Base-by-base conservation (phyloP, 331 rosid species). In the Rhamnella rubrinervis region DNA sequence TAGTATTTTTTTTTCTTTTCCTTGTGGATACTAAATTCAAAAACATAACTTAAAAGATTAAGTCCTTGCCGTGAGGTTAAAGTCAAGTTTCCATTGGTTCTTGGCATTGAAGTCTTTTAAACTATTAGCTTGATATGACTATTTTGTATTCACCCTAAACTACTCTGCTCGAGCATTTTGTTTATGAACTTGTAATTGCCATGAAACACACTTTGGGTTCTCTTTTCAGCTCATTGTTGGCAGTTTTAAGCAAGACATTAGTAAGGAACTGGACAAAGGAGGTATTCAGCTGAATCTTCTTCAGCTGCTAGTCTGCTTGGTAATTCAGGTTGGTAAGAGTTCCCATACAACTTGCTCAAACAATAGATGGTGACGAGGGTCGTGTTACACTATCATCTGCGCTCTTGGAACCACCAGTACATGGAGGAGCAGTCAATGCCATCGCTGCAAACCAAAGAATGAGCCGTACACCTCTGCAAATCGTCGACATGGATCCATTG, bases 151-250 rank as follows among this genome's bases (percentile, higher is more conserved):
- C 2, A 44, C 11, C 14, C 1, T 44, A 44, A 44, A 44, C 49
- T 2, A 8, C 16, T 44, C 49, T 44, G 49, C 49, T 9, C 49
- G 18, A 14, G 6, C 57, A 52, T 52, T 16, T 17, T 52, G 19
- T 16, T 16, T 52, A 16, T 18, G 1, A 17, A 2, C 21, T n/a
- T 51, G 8, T 51, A 25, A 53, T 67, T 35, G 18, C 47, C 19
- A 11, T 55, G 10, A 47, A 17, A 53, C 76, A 68, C 50, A 59
- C 37, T 50, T 18, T 41, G 47, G 35, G 6, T 63, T 79, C 1
- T 59, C 31, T 59, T 59, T 53, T 59, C 82, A 84, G 96, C 70
- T 90, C 41, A 9, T 87, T 21, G 6, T 84, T 66, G 85, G 62
- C 14, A 72, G 80, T 40, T 90, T 87, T 67, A 80, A 79, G 67